Conservation (phyloP, 495 filamentous ascomycete species). For the Trichocladium uniseriatum region DNA sequence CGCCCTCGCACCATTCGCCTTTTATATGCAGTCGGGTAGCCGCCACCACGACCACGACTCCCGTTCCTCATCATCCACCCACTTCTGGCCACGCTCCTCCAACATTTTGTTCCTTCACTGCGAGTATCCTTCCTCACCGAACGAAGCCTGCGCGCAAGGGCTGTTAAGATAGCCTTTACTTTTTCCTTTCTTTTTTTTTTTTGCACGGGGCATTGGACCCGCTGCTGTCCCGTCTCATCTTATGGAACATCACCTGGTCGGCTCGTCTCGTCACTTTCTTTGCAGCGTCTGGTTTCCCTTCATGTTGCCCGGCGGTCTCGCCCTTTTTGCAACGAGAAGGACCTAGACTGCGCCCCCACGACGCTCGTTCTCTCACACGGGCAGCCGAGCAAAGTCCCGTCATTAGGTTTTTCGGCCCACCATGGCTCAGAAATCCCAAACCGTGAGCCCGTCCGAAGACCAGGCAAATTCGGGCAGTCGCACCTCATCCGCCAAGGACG, state of each 20-base stretch:
- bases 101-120: not conserved
- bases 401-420: conserved; percentile 3
- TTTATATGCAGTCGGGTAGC: conserved; percentile 10
- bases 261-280: conserved; percentile 6
- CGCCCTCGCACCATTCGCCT: not conserved
- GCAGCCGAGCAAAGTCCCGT: not conserved
- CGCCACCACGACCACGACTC: not conserved
- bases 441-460: conserved; percentile 23
- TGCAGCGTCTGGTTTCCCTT: conserved; percentile 2
- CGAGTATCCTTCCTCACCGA: not conserved
- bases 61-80: not conserved
- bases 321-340: conserved; percentile 7
- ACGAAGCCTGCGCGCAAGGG: not conserved
- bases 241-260: conserved; percentile 25
- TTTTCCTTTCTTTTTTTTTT: conserved; percentile 2
- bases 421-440: conserved; percentile 29
- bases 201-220: conserved; percentile 20
- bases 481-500: conserved; percentile 24
- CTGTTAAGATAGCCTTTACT: conserved; percentile 1
- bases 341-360: conserved; percentile 1
- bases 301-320: conserved; percentile 8
- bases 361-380: conserved; percentile 6
- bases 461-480: conserved; percentile 19
- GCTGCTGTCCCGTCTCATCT: conserved; percentile 19
- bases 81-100: conserved; percentile 3